phyloP scores from a whole-genome alignment of 192 early-diverging fungal species.

The Ambispora gerdemannii region DNA sequence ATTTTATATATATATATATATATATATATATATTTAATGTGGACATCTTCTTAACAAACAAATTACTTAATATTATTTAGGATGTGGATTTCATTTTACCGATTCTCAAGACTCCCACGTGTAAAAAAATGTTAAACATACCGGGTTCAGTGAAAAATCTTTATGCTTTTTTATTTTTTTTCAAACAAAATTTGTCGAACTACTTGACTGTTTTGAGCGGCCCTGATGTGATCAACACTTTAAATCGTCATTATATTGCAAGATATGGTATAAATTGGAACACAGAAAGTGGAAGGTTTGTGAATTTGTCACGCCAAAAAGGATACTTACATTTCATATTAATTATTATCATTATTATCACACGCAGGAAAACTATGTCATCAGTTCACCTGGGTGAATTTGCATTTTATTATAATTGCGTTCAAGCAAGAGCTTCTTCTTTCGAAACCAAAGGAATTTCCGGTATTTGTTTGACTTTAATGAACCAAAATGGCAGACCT shows the following conservation, averaged over 20 bases:
- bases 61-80: constrained; percentile 35
- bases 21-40: background rate
- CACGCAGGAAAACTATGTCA: too few relatives aligned
- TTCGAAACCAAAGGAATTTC: constrained; percentile 54
- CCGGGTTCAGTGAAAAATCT: constrained; percentile 54
- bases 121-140: constrained; percentile 43
- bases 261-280: constrained; percentile 37
- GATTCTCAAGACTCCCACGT: constrained; percentile 44
- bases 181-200: constrained; percentile 58
- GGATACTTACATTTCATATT: too few relatives aligned
- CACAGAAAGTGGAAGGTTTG: constrained; percentile 8
- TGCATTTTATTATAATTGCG: constrained; percentile 53
- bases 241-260: constrained; percentile 42
- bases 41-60: too few relatives aligned
- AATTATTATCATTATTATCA: too few relatives aligned
- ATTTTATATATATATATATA: background rate
- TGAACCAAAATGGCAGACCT: constrained; percentile 39
- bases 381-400: constrained; percentile 43
- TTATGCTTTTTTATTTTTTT: constrained; percentile 59
- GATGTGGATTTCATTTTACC: constrained; percentile 82
- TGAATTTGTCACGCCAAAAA: constrained; percentile 1
- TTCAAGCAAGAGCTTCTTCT: constrained; percentile 32
- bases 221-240: constrained; percentile 36
- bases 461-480: constrained; percentile 48
- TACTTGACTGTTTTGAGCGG: constrained; percentile 44